phyloP scores from a whole-genome alignment of 345 rosid genomes.

The Reutealis trisperma region DNA sequence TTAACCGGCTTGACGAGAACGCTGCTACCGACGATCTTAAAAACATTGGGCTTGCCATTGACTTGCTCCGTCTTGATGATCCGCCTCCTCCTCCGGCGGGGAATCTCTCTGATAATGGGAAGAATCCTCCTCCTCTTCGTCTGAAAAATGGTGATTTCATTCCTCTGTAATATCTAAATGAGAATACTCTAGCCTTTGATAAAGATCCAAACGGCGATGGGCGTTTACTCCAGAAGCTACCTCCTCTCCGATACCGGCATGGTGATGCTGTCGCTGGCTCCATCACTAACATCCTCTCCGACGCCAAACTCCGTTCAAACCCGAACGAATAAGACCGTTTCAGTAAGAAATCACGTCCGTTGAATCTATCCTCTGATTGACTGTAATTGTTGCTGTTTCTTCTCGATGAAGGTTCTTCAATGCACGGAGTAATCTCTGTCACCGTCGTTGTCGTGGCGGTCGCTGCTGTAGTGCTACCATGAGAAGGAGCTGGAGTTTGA shows the following conservation, averaged over 20 bases:
- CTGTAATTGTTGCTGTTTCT: slow-evolving; percentile 19
- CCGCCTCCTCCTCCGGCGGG: slow-evolving; percentile 50
- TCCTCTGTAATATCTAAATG: slow-evolving; percentile 64
- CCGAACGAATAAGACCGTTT: slow-evolving; percentile 87
- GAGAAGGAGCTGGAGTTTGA: slow-evolving; percentile 24
- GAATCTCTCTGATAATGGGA: slow-evolving; percentile 73
- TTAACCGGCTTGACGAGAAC: slow-evolving; percentile 76
- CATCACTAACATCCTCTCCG: slow-evolving; percentile 62
- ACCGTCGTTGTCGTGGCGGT: slow-evolving; percentile 18
- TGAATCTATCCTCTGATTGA: slow-evolving; percentile 49
- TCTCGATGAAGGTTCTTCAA: slow-evolving; percentile 52
- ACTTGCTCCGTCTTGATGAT: slow-evolving; percentile 65
- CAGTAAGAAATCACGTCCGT: slow-evolving; percentile 42
- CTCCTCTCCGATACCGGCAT: slow-evolving; percentile 69
- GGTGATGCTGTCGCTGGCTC: slow-evolving; percentile 85
- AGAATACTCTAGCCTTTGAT: slow-evolving; percentile 74
- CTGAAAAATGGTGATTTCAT: slow-evolving; percentile 74
- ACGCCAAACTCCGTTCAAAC: slow-evolving; percentile 64
- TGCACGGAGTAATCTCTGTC: slow-evolving; percentile 48
- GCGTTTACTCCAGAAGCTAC: slow-evolving; percentile 80
- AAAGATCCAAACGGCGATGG: slow-evolving; percentile 83
- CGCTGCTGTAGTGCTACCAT: background rate
- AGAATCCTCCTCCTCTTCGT: slow-evolving; percentile 50
- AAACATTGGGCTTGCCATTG: slow-evolving; percentile 85
- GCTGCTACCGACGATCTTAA: slow-evolving; percentile 44